A percentile compares a stretch with the other conserved stretches of the same genome.
phyloP scores from a whole-genome alignment of 495 filamentous ascomycete genomes.

The Aeminium ludgeri region DNA sequence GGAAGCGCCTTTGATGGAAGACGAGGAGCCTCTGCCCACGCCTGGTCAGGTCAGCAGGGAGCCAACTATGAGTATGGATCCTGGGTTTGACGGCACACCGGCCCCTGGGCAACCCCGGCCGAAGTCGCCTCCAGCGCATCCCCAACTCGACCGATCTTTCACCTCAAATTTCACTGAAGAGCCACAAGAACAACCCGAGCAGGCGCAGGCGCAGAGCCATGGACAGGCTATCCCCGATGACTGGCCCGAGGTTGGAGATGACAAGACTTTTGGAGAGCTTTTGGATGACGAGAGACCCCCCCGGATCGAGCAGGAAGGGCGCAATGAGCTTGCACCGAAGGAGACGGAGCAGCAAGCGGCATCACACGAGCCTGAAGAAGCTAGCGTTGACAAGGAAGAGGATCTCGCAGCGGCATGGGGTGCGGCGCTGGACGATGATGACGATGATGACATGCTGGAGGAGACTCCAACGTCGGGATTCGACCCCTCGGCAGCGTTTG shows the following conservation, averaged over 20 bases:
- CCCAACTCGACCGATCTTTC: slow-evolving; percentile 11
- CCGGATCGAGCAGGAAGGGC: not conserved
- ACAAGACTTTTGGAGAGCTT: slow-evolving; percentile 15
- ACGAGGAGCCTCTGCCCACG: slow-evolving; percentile 10
- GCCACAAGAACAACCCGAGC: not conserved
- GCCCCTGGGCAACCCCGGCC: not conserved
- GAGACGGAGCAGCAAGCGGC: not conserved
- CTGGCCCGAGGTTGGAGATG: slow-evolving; percentile 8
- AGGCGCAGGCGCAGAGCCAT: not conserved
- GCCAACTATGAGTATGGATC: not conserved
- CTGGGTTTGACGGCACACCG: not conserved
- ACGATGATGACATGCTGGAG: slow-evolving; percentile 65
- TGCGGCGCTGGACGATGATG: slow-evolving; percentile 62
- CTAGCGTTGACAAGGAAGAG: slow-evolving; percentile 25
- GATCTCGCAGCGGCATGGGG: slow-evolving; percentile 72
- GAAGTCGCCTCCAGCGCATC: slow-evolving; percentile 1
- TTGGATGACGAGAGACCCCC: slow-evolving; percentile 3
- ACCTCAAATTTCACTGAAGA: slow-evolving; percentile 13
- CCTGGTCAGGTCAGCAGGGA: not conserved
- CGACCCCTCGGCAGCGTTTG: slow-evolving; percentile 42
- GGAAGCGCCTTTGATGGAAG: slow-evolving; percentile 11
- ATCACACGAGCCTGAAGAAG: not conserved
- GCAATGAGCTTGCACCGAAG: not conserved
- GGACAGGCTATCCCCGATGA: not conserved
- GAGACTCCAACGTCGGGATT: slow-evolving; percentile 19